Base-by-base conservation (phyloP, 2,329 filamentous ascomycete genomes). In the Fusarium stilboides region DNA sequence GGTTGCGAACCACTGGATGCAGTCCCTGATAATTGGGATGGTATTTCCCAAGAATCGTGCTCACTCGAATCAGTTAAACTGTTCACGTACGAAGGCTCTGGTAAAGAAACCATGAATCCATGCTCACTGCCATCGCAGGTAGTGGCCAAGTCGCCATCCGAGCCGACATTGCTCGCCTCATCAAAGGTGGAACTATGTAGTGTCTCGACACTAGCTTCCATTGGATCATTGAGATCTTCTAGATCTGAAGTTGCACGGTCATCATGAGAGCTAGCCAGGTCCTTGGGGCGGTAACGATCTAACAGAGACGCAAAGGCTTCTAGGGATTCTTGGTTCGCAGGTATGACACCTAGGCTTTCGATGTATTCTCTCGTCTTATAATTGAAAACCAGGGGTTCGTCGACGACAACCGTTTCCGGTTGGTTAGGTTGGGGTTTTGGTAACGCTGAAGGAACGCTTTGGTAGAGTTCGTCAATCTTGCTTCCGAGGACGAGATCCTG, bases 401-500 rank as follows among this genome's bases (percentile, higher is more conserved):
- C 22, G 7, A 24, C 7, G 7, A 15, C 9, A 19, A 12, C n/a
- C 9, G 15, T 1, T 12, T 17, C 55, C 24, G 54, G 33, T 33
- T 37, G 34, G 45, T n/a, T 15, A 42, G 36, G 12, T 19, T 43
- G 28, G 6, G 8, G 10, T 15, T n/a, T 20, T 20, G 26, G 26
- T 17, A 31, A 44, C 13, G 24, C 19, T 15, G n/a, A 17, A 8
- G n/a, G 54, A 24, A 65, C 26, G 22, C 62, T 65, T 28, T 50
- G 31, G 10, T 34, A 49, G 3, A 65, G 22, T 15, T 65, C 54
- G 7, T 65, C 26, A 1, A 46, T 49, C 8, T 44, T 36, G n/a
- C 49, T 28, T 14, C 62, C 61, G 6, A 65, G 54, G 17, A 65
- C 20, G n/a, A 65, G 46, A 10, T 65, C 62, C 5, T 65, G 54